Evolutionary conservation across 805 yeast genomes (phyloP), one percentile per base, ranked within the genome.

Genomic region (Hanseniaspora lachancei): DNA sequence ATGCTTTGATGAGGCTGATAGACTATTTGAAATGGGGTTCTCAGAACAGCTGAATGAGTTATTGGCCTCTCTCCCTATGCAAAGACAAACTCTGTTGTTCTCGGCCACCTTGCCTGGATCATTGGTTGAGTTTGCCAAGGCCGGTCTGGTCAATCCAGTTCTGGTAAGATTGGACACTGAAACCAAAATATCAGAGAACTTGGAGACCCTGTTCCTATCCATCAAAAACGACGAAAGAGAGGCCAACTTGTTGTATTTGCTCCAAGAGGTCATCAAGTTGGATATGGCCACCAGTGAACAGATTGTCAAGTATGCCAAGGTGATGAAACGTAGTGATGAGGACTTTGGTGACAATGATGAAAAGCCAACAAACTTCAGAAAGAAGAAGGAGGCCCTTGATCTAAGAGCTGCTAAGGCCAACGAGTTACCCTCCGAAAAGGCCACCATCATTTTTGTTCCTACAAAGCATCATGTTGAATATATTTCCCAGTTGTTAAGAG

Each of bases 381-480:
- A 70, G 47, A 71, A 72, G 40, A 75, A 73, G 57, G 56, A 53
- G 40, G 50, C 49, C 15, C 21, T 53, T 8, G 56, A 53, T 39
- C 34, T 53, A 12, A 79, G 78, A 60, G 71, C 83, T 47, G 91
- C 95, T 7, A 78, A 82, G 2, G 95, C 95, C 0, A 84, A 82
- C 62, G 89, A 82, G 57, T 70, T 91, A 58, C 96, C 97, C 1
- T 83, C 95, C 2, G 81, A 81, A 58, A 73, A 79, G 59, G 87
- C 97, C 4, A 93, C 98, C 1, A 89, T 93, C 61, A 77, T 93
- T 2, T 93, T 93, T 63, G 97, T 88, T 8, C 98, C 97, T 48
- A 93, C 99, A 0, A 85, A 89, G 70, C 98, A 93, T 71, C 98
- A 93, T 70, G 98, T 93, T 23, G 99, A 93, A 70, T 95, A 88